Base-by-base conservation (phyloP, 768 basidiomycete species). In the Jaapia argillacea region DNA sequence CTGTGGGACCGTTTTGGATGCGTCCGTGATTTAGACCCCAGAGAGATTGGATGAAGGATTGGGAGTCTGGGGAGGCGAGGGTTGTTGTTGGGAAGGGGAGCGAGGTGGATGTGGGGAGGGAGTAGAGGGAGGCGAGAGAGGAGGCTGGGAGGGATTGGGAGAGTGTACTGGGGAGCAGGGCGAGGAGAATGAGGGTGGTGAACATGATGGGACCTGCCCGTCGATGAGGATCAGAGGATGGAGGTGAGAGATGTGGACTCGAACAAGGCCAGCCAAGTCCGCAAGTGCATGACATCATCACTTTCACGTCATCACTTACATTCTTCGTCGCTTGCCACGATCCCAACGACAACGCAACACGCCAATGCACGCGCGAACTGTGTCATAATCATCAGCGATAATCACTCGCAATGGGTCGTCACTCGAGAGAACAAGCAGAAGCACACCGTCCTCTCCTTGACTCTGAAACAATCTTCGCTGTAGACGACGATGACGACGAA, bases 11-110 rank as follows among this genome's bases (percentile, higher is more conserved):
- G 48, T 81, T 72, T 49, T 81, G 77, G 24, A 88, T 70, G 31
- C 64, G 70, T 12, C 72, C 76, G 51, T 75, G 77, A 55, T 63
- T 71, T 4, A 85, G 66, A 28, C 68, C 71, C 84, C 84, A 87
- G 21, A 70, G 58, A 6, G 71, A 68, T 18, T 67, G 61, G 6
- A 85, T 58, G 48, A 77, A 68, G 0, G 62, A 58, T 47, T 73
- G 67, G 1, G 84, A 59, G 42, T 77, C 70, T 23, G 56, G 51
- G 27, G 70, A 62, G n/a, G 67, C 54, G 45, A 72, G 71, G 0
- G 80, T 81, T 3, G 75, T 67, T 4, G 75, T 68, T 20, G 85
- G 84, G 54, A 81, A 86, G 3, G 81, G 72, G 13, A 85, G 58
- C 4, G 64, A 55, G 2, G 82, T 85, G 55, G 75, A 78, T 2